Conservation (phyloP, 768 basidiomycete genomes). For the Nidula microcarpa region DNA sequence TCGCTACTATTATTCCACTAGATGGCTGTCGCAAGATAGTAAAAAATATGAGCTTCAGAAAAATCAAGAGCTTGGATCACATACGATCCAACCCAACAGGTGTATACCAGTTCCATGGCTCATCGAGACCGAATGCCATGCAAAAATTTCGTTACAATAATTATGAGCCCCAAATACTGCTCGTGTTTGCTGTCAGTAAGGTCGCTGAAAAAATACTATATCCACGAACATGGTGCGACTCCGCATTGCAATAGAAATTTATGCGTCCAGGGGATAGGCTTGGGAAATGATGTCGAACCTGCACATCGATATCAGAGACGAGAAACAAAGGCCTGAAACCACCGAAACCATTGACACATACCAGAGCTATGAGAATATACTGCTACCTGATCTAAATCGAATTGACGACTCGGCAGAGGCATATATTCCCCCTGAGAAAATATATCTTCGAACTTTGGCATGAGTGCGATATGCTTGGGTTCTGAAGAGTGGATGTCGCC, state of each 20-base stretch:
- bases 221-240: slow-evolving; percentile 1
- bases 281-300: slow-evolving; percentile 9
- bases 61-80: background rate
- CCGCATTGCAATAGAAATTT: slow-evolving; percentile 6
- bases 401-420: background rate
- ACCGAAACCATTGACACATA: background rate
- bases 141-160: slow-evolving; percentile 3
- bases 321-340: background rate
- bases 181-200: background rate
- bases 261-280: slow-evolving; percentile 8
- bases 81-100: slow-evolving; percentile 5
- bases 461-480: no score
- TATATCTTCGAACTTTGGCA: background rate
- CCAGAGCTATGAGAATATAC: background rate
- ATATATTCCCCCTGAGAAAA: background rate
- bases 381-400: background rate
- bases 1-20: slow-evolving; percentile 11
- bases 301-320: background rate
- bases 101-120: slow-evolving; percentile 4
- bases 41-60: background rate
- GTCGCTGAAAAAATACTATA: background rate
- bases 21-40: background rate
- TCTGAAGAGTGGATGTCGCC: no score
- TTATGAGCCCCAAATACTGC: slow-evolving; percentile 5
- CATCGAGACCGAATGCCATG: slow-evolving; percentile 5